Evolutionary conservation across 1,284 basidiomycete species (phyloP), one percentile per base, ranked within the genome.

Genomic region (Ceratobasidium sp.): DNA sequence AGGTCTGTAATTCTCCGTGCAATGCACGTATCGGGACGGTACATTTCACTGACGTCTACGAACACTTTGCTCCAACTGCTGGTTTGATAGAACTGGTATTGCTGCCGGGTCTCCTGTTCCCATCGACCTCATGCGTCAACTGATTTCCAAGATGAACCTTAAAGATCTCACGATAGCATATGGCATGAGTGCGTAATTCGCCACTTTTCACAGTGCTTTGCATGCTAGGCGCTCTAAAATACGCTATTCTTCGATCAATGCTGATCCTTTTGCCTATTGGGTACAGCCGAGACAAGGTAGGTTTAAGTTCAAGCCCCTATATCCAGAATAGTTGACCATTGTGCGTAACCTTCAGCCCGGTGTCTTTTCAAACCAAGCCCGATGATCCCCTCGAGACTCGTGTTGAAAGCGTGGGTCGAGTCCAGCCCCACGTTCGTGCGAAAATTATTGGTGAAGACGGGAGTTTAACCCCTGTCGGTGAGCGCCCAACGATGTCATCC

Each of bases 81-180:
- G 52, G 56, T 44, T 37, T 13, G n/a, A 3, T 70, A 91, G 92
- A 80, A 95, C 93, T 15, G 94, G 94, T 0, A 92, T 95, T 68
- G 93, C 92, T 32, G 92, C 92, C 34, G 94, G 93, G 0, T 91
- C 92, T 0, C 88, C 93, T 0, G 86, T 95, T 25, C 94, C 94
- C 0, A 94, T 92, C 56, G 90, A 93, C 64, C 84, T 95, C 70
- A 95, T 95, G 93, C 89, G 86, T 78, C 87, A 86, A 61, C 86
- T 94, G 34, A 92, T 92, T 32, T 83, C 86, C 52, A 89, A 90
- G 78, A 80, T 95, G 64, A 90, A 92, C 80, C 82, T 95, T 51
- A 85, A 81, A 3, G 92, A 94, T 46, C 84, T 95, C 71, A 95
- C 94, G 0, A 91, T 90, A 75, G 92, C 89, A 17, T 95, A 93